Evolutionary conservation across 495 filamentous ascomycete species (phyloP), one percentile per base, ranked within the genome.

Genomic region (Hypoxylon perforatum): DNA sequence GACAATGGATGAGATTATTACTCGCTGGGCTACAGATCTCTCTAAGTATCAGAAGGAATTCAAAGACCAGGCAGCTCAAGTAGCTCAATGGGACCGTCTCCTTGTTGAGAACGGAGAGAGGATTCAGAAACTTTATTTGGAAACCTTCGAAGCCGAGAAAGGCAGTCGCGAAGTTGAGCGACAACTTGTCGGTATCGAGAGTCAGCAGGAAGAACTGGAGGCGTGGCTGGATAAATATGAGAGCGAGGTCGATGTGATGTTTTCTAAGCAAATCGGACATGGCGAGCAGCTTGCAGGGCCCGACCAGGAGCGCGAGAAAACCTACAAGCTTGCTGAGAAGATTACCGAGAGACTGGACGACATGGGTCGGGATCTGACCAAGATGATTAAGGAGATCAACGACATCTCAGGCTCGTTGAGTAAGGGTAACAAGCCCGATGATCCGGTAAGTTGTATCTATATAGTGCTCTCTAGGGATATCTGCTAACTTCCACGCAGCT

Each of bases 1-100:
- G 80, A 96, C 94, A 0, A 98, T 99, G 94, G 95, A 98, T 71
- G 96, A 99, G 75, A 98, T 99, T 67, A 93, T 99, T 70, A 97
- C 91, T n/a, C 87, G 92, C 15, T 99, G 96, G 96, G 95, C 95
- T 0, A 90, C 92, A 0, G 95, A 98, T 73, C 85, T 98, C 23
- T 88, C 92, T 58, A 95, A 96, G 71, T 97, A 98, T 73, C 94
- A 97, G 73, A 93, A 94, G 73, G 92, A 97, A 45, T 99, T 98
- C 81, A 91, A 93, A 57, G 82, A 88, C 3, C 93, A 97, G 73
- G 96, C 96, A 0, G 78, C 87, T 57, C 90, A 94, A 68, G 91
- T 98, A 14, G 88, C 93, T 19, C 81, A 86, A 46, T 99, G 96
- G 96, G 96, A 99, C 75, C 88, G 89, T 6, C 81, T 93, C 80